A percentile compares a stretch with the other conserved stretches of the same genome.
Conservation (phyloP, 768 basidiomycete species). For the Rubroboletus satanas region DNA sequence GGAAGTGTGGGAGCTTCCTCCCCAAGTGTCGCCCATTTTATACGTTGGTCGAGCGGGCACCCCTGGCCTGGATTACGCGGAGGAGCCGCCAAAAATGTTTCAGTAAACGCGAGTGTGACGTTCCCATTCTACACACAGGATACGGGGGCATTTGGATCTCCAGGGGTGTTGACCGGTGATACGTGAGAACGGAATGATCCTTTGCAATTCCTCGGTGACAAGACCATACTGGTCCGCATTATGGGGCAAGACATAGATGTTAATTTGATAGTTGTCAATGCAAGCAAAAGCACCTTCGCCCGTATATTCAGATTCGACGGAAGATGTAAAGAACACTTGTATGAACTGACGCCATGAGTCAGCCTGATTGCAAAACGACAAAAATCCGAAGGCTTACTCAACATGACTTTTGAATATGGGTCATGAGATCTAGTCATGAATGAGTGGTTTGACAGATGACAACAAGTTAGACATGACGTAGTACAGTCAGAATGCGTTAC, state of each 20-base stretch:
- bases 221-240: neutral
- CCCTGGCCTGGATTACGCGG: neutral
- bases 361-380: neutral
- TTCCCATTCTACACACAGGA: neutral
- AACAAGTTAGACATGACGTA: neutral
- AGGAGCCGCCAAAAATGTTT: neutral
- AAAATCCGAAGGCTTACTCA: neutral
- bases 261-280: neutral
- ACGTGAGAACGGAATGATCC: neutral
- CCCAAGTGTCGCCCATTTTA: slow-evolving; percentile 1
- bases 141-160: neutral
- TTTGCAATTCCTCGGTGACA: neutral
- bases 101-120: neutral
- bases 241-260: neutral
- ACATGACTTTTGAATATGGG: too few species aligned
- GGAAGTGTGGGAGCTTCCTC: neutral
- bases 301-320: neutral
- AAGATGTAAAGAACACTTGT: too few species aligned
- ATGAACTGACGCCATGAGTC: neutral
- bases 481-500: too few species aligned
- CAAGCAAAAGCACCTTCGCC: neutral
- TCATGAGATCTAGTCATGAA: neutral
- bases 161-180: neutral
- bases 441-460: neutral
- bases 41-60: neutral